Conservation (phyloP, 2,329 filamentous ascomycete species). For the Ophiobolus disseminans region DNA sequence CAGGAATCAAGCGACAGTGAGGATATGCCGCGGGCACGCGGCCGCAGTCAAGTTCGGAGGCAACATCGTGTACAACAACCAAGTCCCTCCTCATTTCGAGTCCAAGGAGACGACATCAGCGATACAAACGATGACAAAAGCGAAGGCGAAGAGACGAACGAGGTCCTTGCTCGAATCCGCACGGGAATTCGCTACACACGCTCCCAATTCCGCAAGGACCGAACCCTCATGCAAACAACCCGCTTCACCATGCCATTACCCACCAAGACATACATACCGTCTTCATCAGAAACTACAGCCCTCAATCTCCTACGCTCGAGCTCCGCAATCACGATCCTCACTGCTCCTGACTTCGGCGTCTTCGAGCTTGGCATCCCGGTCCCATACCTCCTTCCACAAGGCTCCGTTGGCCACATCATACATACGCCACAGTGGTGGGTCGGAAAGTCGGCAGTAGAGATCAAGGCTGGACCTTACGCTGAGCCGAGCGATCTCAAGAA, state of each 20-base stretch:
- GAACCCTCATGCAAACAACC: conserved; percentile 9
- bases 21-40: background rate
- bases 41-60: background rate
- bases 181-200: conserved; percentile 6
- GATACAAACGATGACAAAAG: background rate
- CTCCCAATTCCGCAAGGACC: background rate
- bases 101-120: background rate
- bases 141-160: background rate
- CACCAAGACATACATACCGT: background rate
- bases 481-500: conserved; percentile 7
- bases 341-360: background rate
- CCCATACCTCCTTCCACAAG: conserved; percentile 8
- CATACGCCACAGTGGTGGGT: conserved; percentile 23
- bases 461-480: conserved; percentile 19
- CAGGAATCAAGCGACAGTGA: background rate
- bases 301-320: conserved; percentile 1
- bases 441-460: conserved; percentile 7
- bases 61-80: background rate
- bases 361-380: conserved; percentile 11
- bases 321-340: conserved; percentile 2
- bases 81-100: background rate
- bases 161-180: conserved; percentile 8
- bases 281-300: background rate
- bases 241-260: conserved; percentile 8
- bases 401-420: background rate